These are phyloP conservation scores for Mollisia scopiformis DNA, from an alignment of 2,329 filamentous ascomycete species.

Conservation along the genomic window DNA sequence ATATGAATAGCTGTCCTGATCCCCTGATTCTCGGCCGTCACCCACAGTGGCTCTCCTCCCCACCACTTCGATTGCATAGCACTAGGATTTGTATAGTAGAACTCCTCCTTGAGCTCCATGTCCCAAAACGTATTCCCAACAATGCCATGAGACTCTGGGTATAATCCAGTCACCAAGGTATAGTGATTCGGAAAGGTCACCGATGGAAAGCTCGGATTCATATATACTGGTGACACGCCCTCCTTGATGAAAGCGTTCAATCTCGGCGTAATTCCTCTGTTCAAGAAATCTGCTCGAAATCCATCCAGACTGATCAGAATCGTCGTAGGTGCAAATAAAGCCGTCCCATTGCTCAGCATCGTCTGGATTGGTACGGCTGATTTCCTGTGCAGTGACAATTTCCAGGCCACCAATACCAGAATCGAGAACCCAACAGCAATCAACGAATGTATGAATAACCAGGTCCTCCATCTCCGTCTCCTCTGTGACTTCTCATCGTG, in stretches of 20 bases:
- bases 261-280: constrained; percentile 80
- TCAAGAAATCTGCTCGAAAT: constrained; percentile 89
- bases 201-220: constrained; percentile 92
- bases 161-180: constrained; percentile 87
- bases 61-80: constrained; percentile 90
- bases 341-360: constrained; percentile 77
- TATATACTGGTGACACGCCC: constrained; percentile 88
- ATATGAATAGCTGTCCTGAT: constrained; percentile 87
- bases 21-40: constrained; percentile 83
- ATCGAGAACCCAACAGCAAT: constrained; percentile 58
- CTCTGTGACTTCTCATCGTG: constrained; percentile 51
- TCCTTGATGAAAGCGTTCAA: constrained; percentile 75
- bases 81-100: constrained; percentile 80
- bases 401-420: constrained; percentile 60
- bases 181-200: constrained; percentile 98
- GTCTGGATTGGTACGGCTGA: constrained; percentile 36
- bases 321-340: constrained; percentile 87
- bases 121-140: constrained; percentile 98
- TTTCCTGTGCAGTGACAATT: constrained; percentile 53
- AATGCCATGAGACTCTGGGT: constrained; percentile 90
- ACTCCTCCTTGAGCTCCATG: constrained; percentile 73
- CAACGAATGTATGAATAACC: constrained; percentile 55
- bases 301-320: constrained; percentile 94
- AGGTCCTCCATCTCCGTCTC: constrained; percentile 55
- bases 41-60: constrained; percentile 93